A percentile compares a stretch with the other conserved stretches of the same genome.
Evolutionary conservation across 257 asterid genomes (phyloP).

Genomic region (Orobanche coerulescens): DNA sequence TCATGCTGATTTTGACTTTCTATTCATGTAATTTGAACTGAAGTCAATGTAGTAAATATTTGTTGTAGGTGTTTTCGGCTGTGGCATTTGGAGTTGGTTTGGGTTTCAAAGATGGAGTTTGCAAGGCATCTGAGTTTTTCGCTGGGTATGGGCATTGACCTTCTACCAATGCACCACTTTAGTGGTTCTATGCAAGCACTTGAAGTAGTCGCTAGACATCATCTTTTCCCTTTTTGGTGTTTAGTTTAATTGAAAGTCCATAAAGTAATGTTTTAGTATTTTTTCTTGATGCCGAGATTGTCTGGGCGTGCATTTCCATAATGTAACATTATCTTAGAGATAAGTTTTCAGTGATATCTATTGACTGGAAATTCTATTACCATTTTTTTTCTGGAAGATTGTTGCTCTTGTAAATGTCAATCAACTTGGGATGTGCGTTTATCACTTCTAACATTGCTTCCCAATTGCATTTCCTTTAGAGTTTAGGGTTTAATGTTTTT

Average conservation of each 20-base stretch:
- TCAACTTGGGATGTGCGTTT: neutral
- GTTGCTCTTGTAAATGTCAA: neutral
- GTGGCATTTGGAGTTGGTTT: conserved; percentile 87
- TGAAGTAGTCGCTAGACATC: neutral
- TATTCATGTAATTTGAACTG: conserved; percentile 27
- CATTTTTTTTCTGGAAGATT: neutral
- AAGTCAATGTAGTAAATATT: conserved; percentile 42
- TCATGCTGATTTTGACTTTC: conserved; percentile 7
- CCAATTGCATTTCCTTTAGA: neutral
- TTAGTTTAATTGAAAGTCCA: neutral
- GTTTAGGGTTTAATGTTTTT: neutral
- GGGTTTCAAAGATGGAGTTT: conserved; percentile 75
- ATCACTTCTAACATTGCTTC: conserved; percentile 2
- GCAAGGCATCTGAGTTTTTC: conserved; percentile 83
- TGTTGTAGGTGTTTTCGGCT: conserved; percentile 79
- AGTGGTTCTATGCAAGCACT: conserved; percentile 16
- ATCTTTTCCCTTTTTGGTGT: neutral
- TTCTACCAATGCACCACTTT: conserved; percentile 1
- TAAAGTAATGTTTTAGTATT: neutral
- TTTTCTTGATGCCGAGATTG: neutral
- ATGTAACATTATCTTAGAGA: neutral
- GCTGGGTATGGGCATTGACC: conserved; percentile 66
- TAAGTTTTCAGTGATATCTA: neutral
- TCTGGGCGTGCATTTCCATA: neutral
- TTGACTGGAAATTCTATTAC: neutral